Evolutionary conservation across 305 asterid species (phyloP).

Genomic region (Rubia tinctorum): DNA sequence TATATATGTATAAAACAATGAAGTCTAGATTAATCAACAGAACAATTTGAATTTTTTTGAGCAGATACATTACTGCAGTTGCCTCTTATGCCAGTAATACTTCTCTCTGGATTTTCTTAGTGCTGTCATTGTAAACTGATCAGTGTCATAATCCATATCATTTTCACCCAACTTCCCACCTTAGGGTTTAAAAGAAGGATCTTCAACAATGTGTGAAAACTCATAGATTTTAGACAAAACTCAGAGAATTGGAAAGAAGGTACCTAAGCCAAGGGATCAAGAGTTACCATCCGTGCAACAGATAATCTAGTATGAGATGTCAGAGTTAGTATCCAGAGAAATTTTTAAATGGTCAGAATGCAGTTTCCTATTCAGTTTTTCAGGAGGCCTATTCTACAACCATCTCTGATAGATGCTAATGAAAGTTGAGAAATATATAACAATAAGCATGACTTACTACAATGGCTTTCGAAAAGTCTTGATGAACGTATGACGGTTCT

Average conservation of each 20-base stretch:
- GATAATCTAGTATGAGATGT: conserved; percentile 11
- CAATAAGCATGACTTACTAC: conserved; percentile 44
- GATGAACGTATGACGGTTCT: conserved; percentile 74
- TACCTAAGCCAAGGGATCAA: background rate
- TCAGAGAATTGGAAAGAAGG: background rate
- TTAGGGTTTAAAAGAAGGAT: conserved; percentile 72
- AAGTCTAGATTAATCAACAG: too few relatives aligned
- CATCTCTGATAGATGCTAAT: too few relatives aligned
- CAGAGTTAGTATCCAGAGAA: background rate
- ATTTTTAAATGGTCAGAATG: background rate
- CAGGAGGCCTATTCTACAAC: background rate
- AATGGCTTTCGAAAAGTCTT: conserved; percentile 62
- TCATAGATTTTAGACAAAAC: background rate
- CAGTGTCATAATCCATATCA: conserved; percentile 84
- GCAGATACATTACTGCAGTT: too few relatives aligned
- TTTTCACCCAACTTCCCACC: conserved; percentile 72
- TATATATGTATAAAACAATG: too few relatives aligned
- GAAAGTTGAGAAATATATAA: background rate
- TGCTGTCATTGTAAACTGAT: conserved; percentile 62
- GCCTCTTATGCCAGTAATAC: conserved; percentile 66
- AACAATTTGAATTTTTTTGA: too few relatives aligned
- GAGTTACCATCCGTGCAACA: conserved; percentile 49
- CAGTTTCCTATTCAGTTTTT: conserved; percentile 4
- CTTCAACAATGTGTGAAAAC: conserved; percentile 56
- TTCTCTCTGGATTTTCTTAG: conserved; percentile 67